phyloP scores from a whole-genome alignment of 2,329 filamentous ascomycete species.

The Pezicula radicicola region DNA sequence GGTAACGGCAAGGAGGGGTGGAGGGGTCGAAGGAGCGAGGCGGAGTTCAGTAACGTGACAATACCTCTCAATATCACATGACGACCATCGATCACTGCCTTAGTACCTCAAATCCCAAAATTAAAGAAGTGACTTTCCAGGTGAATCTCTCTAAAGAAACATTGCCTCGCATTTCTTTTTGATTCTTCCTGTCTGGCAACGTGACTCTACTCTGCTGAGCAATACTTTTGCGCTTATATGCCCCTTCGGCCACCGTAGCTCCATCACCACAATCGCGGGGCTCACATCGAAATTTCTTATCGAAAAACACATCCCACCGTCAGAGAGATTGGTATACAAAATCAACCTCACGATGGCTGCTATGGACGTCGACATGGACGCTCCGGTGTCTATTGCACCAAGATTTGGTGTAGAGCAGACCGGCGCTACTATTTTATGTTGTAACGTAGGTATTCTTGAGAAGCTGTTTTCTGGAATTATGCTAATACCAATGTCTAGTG shows the following conservation, averaged over 20 bases:
- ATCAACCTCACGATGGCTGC: conserved; percentile 42
- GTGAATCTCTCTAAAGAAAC: no score
- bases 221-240: conserved; percentile 1
- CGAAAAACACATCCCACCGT: conserved; percentile 12
- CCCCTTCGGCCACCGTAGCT: background rate
- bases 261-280: conserved; percentile 15
- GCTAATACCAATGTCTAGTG: conserved; percentile 93
- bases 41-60: background rate
- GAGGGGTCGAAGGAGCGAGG: no score
- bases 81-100: no score
- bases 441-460: conserved; percentile 37
- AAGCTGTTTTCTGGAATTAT: conserved; percentile 14
- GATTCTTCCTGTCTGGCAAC: background rate
- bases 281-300: conserved; percentile 19
- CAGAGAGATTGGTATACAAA: conserved; percentile 4
- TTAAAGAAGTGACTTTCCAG: background rate
- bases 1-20: no score
- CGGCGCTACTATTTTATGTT: conserved; percentile 37
- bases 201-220: conserved; percentile 5
- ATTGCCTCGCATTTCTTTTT: background rate
- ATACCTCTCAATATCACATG: background rate
- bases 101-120: no score
- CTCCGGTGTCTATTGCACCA: conserved; percentile 45
- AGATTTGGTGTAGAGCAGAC: conserved; percentile 27
- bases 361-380: conserved; percentile 61